These are phyloP conservation scores for Mycotypha africana DNA, from an alignment of 371 early-diverging fungal genomes.

Conservation along the genomic window DNA sequence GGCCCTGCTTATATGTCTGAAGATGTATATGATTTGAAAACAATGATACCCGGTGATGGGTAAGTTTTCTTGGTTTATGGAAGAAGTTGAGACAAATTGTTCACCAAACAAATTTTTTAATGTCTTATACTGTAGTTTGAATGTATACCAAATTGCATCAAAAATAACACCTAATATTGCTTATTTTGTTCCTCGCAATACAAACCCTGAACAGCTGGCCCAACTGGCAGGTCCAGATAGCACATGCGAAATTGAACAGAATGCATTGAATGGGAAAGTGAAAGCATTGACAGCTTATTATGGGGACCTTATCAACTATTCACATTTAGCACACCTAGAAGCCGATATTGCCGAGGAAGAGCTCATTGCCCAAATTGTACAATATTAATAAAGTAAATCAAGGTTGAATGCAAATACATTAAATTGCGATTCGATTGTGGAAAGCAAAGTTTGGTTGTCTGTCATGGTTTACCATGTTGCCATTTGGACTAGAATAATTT, in stretches of 20 bases:
- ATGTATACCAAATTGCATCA: slow-evolving; percentile 59
- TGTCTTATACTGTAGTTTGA: slow-evolving; percentile 25
- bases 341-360: slow-evolving; percentile 11
- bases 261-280: slow-evolving; percentile 49
- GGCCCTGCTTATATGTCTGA: slow-evolving; percentile 49
- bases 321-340: slow-evolving; percentile 9
- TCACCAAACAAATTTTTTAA: too few relatives aligned
- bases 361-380: slow-evolving; percentile 6
- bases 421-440: too few relatives aligned
- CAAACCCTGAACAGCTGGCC: slow-evolving; percentile 51
- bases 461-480: too few relatives aligned
- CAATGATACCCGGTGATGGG: slow-evolving; percentile 76
- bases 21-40: slow-evolving; percentile 59
- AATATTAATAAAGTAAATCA: too few relatives aligned
- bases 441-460: too few relatives aligned
- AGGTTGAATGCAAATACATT: too few relatives aligned
- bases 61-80: slow-evolving; percentile 21
- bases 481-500: too few relatives aligned
- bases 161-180: slow-evolving; percentile 71
- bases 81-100: too few relatives aligned
- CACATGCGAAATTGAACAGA: slow-evolving; percentile 71
- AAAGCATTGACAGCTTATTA: slow-evolving; percentile 72
- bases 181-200: slow-evolving; percentile 84
- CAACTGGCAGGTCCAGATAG: slow-evolving; percentile 46
- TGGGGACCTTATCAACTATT: slow-evolving; percentile 49